These are phyloP conservation scores for Neonectria magnoliae DNA, from an alignment of 2,329 filamentous ascomycete species.

Conservation along the genomic window DNA sequence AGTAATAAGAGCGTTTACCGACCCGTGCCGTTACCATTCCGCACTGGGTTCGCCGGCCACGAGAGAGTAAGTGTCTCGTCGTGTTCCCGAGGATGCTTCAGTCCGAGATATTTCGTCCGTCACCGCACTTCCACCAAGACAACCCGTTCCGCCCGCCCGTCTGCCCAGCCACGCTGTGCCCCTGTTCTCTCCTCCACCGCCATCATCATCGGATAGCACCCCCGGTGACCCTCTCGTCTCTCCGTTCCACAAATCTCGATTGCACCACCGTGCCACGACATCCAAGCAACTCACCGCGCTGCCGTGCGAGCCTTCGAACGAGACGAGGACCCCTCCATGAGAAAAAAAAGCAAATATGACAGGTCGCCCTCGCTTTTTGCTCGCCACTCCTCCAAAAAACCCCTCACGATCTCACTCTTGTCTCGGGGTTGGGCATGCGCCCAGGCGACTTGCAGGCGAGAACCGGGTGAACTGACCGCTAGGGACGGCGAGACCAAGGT, in stretches of 20 bases:
- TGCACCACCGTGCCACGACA: constrained; percentile 38
- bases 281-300: constrained; percentile 9
- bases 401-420: constrained; percentile 12
- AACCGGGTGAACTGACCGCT: constrained; percentile 7
- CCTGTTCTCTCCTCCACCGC: constrained; percentile 25
- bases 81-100: neutral
- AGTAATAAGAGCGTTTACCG: neutral
- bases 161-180: neutral
- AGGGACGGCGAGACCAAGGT: constrained; percentile 1
- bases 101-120: constrained; percentile 1
- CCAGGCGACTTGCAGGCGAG: constrained; percentile 20
- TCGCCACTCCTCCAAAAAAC: constrained; percentile 3
- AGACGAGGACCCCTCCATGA: neutral
- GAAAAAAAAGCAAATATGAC: constrained; percentile 17
- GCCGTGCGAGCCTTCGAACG: neutral
- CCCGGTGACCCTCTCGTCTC: neutral
- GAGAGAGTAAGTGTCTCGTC: neutral
- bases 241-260: constrained; percentile 44
- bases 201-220: constrained; percentile 12
- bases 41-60: constrained; percentile 9
- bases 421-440: constrained; percentile 19
- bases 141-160: neutral
- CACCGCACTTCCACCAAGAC: neutral
- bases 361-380: constrained; percentile 5
- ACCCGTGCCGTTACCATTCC: neutral